These are phyloP conservation scores for Saccharomyces mikatae DNA, from an alignment of 805 yeast species.

Conservation along the genomic window DNA sequence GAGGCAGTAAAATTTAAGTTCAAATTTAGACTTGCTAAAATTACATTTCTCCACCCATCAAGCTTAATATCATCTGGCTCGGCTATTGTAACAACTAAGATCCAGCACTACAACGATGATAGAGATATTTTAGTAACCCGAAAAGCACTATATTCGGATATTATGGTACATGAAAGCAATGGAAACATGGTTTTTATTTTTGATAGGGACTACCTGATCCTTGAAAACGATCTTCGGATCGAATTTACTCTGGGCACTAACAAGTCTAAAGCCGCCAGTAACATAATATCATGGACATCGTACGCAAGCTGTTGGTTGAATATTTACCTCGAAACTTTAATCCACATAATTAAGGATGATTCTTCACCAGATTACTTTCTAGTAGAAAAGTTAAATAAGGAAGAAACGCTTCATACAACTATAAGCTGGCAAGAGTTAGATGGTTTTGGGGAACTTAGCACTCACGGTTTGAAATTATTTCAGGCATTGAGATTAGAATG, in stretches of 20 bases:
- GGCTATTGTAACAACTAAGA: slow-evolving; percentile 5
- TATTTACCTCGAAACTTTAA: slow-evolving; percentile 34
- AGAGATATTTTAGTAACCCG: slow-evolving; percentile 12
- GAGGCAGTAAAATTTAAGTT: slow-evolving; percentile 4
- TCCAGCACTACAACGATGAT: slow-evolving; percentile 12
- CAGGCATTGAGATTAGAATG: slow-evolving; percentile 38
- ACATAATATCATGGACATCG: slow-evolving; percentile 14
- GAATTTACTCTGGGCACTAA: not conserved
- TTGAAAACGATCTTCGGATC: not conserved
- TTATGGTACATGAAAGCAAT: not conserved
- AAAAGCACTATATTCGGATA: slow-evolving; percentile 1
- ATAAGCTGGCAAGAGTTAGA: slow-evolving; percentile 49
- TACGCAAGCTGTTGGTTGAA: slow-evolving; percentile 38
- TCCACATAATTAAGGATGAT: slow-evolving; percentile 11
- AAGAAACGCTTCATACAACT: slow-evolving; percentile 9
- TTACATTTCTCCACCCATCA: slow-evolving; percentile 15
- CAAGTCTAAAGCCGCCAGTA: slow-evolving; percentile 10
- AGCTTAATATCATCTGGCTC: not conserved
- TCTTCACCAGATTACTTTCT: slow-evolving; percentile 7
- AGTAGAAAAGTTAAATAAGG: slow-evolving; percentile 10
- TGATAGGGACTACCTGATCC: slow-evolving; percentile 6
- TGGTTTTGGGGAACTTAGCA: slow-evolving; percentile 56
- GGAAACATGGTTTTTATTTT: slow-evolving; percentile 4
- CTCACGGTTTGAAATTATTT: slow-evolving; percentile 46
- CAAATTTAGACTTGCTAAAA: slow-evolving; percentile 11